A percentile compares a stretch with the other conserved stretches of the same genome.
Conservation (phyloP, 805 yeast species). For the Kuraishia cidri region DNA sequence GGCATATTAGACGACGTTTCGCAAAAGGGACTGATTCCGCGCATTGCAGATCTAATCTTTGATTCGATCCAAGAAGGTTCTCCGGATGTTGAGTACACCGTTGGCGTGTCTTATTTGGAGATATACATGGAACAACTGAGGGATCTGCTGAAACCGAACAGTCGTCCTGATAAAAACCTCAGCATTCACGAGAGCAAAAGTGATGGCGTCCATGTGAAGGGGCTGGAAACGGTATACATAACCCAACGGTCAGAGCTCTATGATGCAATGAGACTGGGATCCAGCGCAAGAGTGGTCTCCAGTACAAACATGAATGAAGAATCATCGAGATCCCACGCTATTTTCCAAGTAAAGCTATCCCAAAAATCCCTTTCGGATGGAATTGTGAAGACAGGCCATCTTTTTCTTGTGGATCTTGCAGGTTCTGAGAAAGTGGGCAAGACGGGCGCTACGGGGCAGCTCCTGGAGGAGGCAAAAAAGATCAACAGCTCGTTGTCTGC, state of each 20-base stretch:
- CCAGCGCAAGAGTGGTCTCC: slow-evolving; percentile 42
- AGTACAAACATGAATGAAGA: slow-evolving; percentile 64
- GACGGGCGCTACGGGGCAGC: slow-evolving; percentile 69
- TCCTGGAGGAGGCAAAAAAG: slow-evolving; percentile 76
- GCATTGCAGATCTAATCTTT: slow-evolving; percentile 62
- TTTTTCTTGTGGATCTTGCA: slow-evolving; percentile 77
- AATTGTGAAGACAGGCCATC: slow-evolving; percentile 48
- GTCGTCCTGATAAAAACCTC: slow-evolving; percentile 23
- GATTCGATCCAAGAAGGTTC: slow-evolving; percentile 35
- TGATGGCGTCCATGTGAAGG: slow-evolving; percentile 64
- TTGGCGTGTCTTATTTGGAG: slow-evolving; percentile 70
- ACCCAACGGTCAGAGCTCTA: slow-evolving; percentile 49
- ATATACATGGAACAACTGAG: slow-evolving; percentile 69
- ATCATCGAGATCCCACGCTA: slow-evolving; percentile 75
- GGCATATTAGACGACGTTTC: slow-evolving; percentile 31
- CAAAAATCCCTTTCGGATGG: slow-evolving; percentile 52
- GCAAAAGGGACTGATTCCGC: slow-evolving; percentile 59
- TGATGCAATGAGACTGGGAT: slow-evolving; percentile 50
- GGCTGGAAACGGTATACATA: slow-evolving; percentile 56
- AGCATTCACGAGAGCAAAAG: slow-evolving; percentile 54
- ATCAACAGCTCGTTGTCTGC: slow-evolving; percentile 74
- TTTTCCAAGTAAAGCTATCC: slow-evolving; percentile 59
- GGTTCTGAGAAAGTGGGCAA: slow-evolving; percentile 78
- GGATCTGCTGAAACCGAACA: slow-evolving; percentile 56
- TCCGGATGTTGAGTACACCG: slow-evolving; percentile 51